Percentiles rank a stretch among this genome's conserved stretches.
Evolutionary conservation across 768 basidiomycete species (phyloP).

Genomic region (Tylopilus felleus): DNA sequence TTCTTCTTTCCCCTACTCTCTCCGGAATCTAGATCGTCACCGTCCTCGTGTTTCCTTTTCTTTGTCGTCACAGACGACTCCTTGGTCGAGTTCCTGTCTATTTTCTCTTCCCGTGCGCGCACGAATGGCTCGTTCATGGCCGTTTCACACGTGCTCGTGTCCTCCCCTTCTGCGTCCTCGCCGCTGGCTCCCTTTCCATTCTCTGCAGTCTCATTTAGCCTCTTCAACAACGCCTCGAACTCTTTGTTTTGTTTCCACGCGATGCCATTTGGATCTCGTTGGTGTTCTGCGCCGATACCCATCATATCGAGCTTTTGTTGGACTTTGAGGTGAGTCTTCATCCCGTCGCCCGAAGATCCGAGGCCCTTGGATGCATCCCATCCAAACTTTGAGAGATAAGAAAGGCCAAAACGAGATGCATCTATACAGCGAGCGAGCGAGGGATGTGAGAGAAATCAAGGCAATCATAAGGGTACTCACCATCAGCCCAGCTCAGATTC

Average conservation of each 20-base stretch:
- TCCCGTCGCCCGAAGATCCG: slow-evolving; percentile 67
- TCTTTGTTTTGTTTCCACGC: slow-evolving; percentile 88
- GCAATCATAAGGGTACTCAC: slow-evolving; percentile 36
- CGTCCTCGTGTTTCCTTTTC: slow-evolving; percentile 31
- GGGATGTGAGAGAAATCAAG: background rate
- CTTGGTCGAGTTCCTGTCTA: slow-evolving; percentile 12
- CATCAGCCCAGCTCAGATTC: slow-evolving; percentile 81
- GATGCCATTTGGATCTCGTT: slow-evolving; percentile 63
- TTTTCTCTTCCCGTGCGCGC: slow-evolving; percentile 17
- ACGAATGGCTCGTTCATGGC: slow-evolving; percentile 24
- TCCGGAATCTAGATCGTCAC: slow-evolving; percentile 14
- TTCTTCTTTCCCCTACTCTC: no score
- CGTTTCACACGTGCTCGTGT: background rate
- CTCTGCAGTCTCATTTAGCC: slow-evolving; percentile 51
- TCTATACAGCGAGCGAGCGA: slow-evolving; percentile 44
- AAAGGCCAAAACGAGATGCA: slow-evolving; percentile 80
- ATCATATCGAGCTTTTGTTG: slow-evolving; percentile 83
- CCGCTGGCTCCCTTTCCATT: slow-evolving; percentile 9
- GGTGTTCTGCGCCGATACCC: slow-evolving; percentile 76
- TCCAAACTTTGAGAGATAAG: slow-evolving; percentile 81
- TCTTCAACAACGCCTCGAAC: slow-evolving; percentile 67
- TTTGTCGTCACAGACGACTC: slow-evolving; percentile 21
- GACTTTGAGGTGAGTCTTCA: slow-evolving; percentile 69
- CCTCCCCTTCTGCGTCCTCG: slow-evolving; percentile 7
- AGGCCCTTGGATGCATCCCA: slow-evolving; percentile 80